A percentile compares a stretch with the other conserved stretches of the same genome.
Conservation (phyloP, 2,329 filamentous ascomycete species). For the Xylariaceae sp. region DNA sequence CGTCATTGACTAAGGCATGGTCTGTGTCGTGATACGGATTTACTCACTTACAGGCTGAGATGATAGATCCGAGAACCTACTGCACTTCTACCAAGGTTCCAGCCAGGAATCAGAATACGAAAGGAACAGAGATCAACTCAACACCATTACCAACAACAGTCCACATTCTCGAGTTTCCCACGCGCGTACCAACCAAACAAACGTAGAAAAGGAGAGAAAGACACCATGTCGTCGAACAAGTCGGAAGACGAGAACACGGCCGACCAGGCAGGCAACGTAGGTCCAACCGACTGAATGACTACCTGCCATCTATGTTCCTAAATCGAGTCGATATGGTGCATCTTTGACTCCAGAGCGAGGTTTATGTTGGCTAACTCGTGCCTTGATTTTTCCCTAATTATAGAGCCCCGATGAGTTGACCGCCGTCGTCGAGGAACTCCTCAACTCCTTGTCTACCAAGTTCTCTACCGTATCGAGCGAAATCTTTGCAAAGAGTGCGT, state of each 20-base stretch:
- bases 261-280: slow-evolving; percentile 21
- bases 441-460: slow-evolving; percentile 79
- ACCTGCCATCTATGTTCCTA: background rate
- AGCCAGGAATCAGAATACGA: background rate
- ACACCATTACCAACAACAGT: background rate
- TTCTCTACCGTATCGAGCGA: slow-evolving; percentile 81
- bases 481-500: slow-evolving; percentile 77
- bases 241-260: slow-evolving; percentile 17
- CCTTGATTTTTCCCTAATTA: background rate
- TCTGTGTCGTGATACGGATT: too few species aligned
- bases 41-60: too few species aligned
- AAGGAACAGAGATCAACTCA: background rate
- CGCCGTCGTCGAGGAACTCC: slow-evolving; percentile 76
- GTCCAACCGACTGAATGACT: background rate
- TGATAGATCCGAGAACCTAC: background rate
- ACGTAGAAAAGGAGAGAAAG: background rate
- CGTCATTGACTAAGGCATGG: background rate
- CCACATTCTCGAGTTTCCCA: background rate
- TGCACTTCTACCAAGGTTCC: background rate
- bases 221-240: slow-evolving; percentile 28
- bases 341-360: background rate
- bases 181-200: background rate
- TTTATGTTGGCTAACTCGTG: background rate
- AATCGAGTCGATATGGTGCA: background rate
- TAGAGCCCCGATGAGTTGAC: slow-evolving; percentile 57